A percentile compares a stretch with the other conserved stretches of the same genome.
These are phyloP conservation scores for Cryptococcus sp. DNA, from an alignment of 1,284 basidiomycete genomes.

Conservation along the genomic window DNA sequence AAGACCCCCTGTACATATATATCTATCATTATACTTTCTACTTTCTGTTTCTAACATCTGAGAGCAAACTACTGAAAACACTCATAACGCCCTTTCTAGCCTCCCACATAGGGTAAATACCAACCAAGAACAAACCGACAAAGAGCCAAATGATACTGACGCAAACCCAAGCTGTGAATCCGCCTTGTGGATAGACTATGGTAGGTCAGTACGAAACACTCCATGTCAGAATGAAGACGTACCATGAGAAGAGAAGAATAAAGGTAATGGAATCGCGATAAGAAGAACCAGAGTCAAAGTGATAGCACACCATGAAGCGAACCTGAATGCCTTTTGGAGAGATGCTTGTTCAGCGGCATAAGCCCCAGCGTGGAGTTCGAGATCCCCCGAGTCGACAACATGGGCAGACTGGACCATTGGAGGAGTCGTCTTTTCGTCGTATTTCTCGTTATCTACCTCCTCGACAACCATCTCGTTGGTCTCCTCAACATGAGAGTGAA, in stretches of 20 bases:
- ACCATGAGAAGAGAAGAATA: constrained; percentile 69
- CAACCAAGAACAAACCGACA: constrained; percentile 65
- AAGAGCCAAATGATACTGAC: constrained; percentile 81
- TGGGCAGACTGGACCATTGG: neutral
- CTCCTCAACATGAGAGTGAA: constrained; percentile 5
- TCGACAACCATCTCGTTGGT: neutral
- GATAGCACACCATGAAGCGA: constrained; percentile 69
- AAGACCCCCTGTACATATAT: too few species aligned
- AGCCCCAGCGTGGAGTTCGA: constrained; percentile 49
- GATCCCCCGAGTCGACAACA: constrained; percentile 11
- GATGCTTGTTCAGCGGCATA: constrained; percentile 54
- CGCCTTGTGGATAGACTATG: constrained; percentile 59
- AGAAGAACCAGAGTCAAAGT: constrained; percentile 50
- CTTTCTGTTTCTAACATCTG: too few species aligned
- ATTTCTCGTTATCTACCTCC: constrained; percentile 30
- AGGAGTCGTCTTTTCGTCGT: constrained; percentile 17
- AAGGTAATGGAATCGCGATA: constrained; percentile 69
- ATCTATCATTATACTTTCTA: too few species aligned
- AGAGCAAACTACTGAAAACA: constrained; percentile 45
- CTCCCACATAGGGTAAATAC: constrained; percentile 81
- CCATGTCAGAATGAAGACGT: neutral
- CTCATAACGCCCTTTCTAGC: constrained; percentile 61
- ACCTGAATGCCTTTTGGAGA: constrained; percentile 66
- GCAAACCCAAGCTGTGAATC: constrained; percentile 60
- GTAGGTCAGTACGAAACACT: neutral